Evolutionary conservation across 2,329 filamentous ascomycete species (phyloP), one percentile per base, ranked within the genome.

Genomic region (Tolypocladium endophyticum): DNA sequence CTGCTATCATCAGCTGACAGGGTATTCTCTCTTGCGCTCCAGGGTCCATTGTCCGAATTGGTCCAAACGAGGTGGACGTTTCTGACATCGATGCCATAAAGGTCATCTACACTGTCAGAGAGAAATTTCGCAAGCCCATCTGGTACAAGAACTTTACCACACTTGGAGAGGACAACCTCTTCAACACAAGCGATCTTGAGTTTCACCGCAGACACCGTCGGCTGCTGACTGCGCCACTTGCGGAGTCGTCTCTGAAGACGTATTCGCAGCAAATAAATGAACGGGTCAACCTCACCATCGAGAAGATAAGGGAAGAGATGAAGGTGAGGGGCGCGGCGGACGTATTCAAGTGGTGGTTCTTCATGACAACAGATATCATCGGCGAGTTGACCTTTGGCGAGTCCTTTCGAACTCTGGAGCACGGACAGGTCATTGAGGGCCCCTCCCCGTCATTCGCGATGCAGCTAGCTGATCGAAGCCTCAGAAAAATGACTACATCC

Each of bases 301-400:
- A 57, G 5, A 50, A 43, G 18, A 61, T 62, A 53, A 55, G 56
- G 20, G 65, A 73, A 18, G 79, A 82, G 53, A 72, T 74, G 62
- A 57, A 64, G 30, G 43, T 50, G 0, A 61, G 66, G 0, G 71
- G 75, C 0, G 69, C 61, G 0, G 71, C 68, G 0, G 79, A 84
- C 61, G 66, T 83, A 0, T 72, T 74, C 59, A 80, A 81, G 57
- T 84, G 81, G 80, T 79, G 74, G 71, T 66, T 75, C 12, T 80
- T 80, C 56, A 76, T 82, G 73, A 69, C 79, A 0, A 79, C 79
- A 0, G 81, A 84, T 64, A 68, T 81, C 3, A 78, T 83, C 58
- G 77, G 73, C 0, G 73, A 82, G 50, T 63, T 84, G 11, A 75
- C 69, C 4, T 84, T 84, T 64, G 81, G 81, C 1, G 75, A 82